A percentile compares a stretch with the other conserved stretches of the same genome.
phyloP scores from a whole-genome alignment of 495 filamentous ascomycete species.

The Penicillium coffeae region DNA sequence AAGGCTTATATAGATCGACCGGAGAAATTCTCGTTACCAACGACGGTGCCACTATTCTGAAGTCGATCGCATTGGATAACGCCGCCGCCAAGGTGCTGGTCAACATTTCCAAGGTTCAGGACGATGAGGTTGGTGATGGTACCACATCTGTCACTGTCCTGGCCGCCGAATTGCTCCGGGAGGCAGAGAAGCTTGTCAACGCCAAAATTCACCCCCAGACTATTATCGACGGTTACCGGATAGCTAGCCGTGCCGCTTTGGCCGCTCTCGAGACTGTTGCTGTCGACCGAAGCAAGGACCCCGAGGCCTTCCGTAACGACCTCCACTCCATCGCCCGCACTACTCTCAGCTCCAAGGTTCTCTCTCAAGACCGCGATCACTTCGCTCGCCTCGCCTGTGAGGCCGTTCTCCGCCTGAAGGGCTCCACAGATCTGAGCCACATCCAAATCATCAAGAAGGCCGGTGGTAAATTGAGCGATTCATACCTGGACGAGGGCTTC shows the following conservation, averaged over 20 bases:
- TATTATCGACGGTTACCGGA: constrained; percentile 97
- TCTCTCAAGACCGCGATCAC: constrained; percentile 88
- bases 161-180: constrained; percentile 89
- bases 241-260: constrained; percentile 87
- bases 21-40: constrained; percentile 98
- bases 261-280: constrained; percentile 77
- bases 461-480: constrained; percentile 93
- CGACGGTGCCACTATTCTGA: constrained; percentile 96
- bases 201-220: constrained; percentile 99
- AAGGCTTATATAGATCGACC: constrained; percentile 62
- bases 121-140: constrained; percentile 96
- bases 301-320: constrained; percentile 81
- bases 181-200: constrained; percentile 94
- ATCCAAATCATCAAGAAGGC: constrained; percentile 99
- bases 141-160: constrained; percentile 90
- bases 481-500: constrained; percentile 96
- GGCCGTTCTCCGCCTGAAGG: constrained; percentile 84
- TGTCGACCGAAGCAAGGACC: constrained; percentile 81
- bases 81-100: constrained; percentile 92
- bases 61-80: constrained; percentile 98
- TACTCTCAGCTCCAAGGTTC: constrained; percentile 96
- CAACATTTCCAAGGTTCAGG: constrained; percentile 99
- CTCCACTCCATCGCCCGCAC: constrained; percentile 87
- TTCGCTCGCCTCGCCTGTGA: constrained; percentile 91
- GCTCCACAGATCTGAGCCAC: constrained; percentile 90